Evolutionary conservation across 2,329 filamentous ascomycete species (phyloP).

Genomic region (Sordariomycetes sp.): DNA sequence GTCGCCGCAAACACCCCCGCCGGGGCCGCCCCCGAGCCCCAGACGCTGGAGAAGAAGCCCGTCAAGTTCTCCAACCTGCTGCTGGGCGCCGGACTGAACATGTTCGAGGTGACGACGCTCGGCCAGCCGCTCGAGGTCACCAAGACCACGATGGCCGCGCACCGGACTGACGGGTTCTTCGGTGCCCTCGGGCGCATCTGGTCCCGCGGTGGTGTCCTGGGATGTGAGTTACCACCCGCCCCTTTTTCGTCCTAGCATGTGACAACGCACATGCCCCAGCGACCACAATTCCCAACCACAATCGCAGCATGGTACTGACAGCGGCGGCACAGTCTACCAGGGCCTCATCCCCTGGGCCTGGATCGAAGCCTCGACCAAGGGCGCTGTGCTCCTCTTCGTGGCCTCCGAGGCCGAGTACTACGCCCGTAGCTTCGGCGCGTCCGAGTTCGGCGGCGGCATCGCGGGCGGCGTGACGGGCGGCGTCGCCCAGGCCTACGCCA

Average conservation of each 20-base stretch:
- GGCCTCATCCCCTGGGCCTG: conserved; percentile 99
- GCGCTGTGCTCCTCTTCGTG: conserved; percentile 96
- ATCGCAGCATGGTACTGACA: no score
- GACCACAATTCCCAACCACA: no score
- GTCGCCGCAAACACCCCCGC: conserved; percentile 42
- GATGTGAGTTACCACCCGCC: conserved; percentile 59
- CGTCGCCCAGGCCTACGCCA: conserved; percentile 95
- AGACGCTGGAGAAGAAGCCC: conserved; percentile 89
- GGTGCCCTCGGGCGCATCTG: conserved; percentile 79
- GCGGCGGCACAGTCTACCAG: conserved; percentile 72
- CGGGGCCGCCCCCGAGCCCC: conserved; percentile 23
- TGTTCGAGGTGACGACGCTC: conserved; percentile 72
- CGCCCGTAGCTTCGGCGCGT: conserved; percentile 71
- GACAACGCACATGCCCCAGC: background rate
- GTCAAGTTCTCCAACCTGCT: conserved; percentile 99
- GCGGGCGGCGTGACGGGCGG: conserved; percentile 84
- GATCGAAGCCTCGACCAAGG: conserved; percentile 99
- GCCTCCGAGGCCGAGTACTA: conserved; percentile 97
- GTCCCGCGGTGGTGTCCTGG: conserved; percentile 83
- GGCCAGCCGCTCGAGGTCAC: conserved; percentile 87
- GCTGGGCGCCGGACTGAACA: conserved; percentile 84
- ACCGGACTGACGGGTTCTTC: conserved; percentile 79
- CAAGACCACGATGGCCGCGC: conserved; percentile 99
- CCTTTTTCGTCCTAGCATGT: background rate
- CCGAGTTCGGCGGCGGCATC: conserved; percentile 83